Base-by-base conservation (phyloP, 495 filamentous ascomycete species). In the Melanomma pulvis-pyrius region DNA sequence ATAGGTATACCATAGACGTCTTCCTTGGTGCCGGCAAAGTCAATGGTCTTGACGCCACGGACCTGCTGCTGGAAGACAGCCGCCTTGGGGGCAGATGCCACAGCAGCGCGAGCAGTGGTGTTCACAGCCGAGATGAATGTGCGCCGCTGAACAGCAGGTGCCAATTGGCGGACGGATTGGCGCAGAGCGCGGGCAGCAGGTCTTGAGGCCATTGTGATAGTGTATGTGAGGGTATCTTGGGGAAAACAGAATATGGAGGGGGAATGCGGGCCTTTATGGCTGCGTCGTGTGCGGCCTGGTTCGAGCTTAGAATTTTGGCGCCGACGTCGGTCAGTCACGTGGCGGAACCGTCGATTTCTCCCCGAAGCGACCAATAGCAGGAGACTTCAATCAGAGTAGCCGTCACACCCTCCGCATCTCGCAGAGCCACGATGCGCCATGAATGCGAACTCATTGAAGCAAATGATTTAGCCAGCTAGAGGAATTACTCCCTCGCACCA, bases 21-120 rank as follows among this genome's bases (percentile, higher is more conserved):
- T 84, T 98, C 94, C 80, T 93, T 91, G 60, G 82, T 82, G 68
- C 92, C 94, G 62, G 94, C 94, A 77, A 98, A 98, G 86, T 97
- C 91, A 77, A 93, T 90, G 52, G 89, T 92, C 86, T 94, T 93
- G 63, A 91, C 79, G 71, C 91, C 90, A 69, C 90, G 83, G 47
- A 80, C 78, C 80, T 91, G 88, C 82, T 90, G 88, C 25, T 71
- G 71, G 46, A 79, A 74, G 51, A 86, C 79, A 68, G 81, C 77
- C 74, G 83, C 80, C 64, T 80, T 80, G 55, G 83, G 77, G 69
- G 82, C 75, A 65, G 78, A 77, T 48, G 82, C 77, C 60, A 71
- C 55, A 56, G 68, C 61, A 41, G 71, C 67, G 55, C 75, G 68
- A 28, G 82, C 75, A 69, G 84, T 78, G 69, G 84, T 78, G 77